phyloP scores from a whole-genome alignment of 805 yeast genomes.

The Teunomyces lycoperdinae region DNA sequence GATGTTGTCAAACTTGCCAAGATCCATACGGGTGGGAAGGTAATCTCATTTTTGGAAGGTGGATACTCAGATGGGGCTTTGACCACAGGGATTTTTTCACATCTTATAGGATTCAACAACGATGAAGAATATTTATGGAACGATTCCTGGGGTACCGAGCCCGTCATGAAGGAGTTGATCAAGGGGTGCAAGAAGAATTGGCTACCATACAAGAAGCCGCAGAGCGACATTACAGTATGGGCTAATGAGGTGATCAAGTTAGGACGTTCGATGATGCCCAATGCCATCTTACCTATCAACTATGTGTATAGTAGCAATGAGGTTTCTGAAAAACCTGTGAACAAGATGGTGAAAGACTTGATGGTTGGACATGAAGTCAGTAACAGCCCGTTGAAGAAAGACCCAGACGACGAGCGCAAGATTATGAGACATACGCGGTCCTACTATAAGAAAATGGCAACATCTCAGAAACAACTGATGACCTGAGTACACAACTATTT shows the following conservation, averaged over 20 bases:
- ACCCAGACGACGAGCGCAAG: slow-evolving; percentile 29
- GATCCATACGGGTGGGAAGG: slow-evolving; percentile 55
- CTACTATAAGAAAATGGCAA: slow-evolving; percentile 26
- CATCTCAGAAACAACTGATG: slow-evolving; percentile 3
- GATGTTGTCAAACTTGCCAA: slow-evolving; percentile 72
- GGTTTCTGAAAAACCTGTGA: slow-evolving; percentile 14
- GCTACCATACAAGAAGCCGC: slow-evolving; percentile 55
- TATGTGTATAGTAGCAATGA: slow-evolving; percentile 26
- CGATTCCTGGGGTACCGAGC: slow-evolving; percentile 59
- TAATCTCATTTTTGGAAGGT: slow-evolving; percentile 75
- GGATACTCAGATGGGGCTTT: slow-evolving; percentile 85
- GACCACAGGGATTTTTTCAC: slow-evolving; percentile 75
- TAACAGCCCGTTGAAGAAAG: slow-evolving; percentile 20
- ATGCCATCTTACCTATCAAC: slow-evolving; percentile 38
- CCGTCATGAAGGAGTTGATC: slow-evolving; percentile 60
- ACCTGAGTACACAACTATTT: not conserved
- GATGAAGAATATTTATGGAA: slow-evolving; percentile 50
- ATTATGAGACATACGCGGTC: slow-evolving; percentile 38
- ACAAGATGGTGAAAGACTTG: slow-evolving; percentile 33
- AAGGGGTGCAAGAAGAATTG: slow-evolving; percentile 69
- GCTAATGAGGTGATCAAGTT: slow-evolving; percentile 61
- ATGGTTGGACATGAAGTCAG: slow-evolving; percentile 11
- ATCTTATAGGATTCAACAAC: slow-evolving; percentile 65
- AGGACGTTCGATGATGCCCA: slow-evolving; percentile 63
- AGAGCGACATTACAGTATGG: slow-evolving; percentile 54